phyloP scores from a whole-genome alignment of 495 filamentous ascomycete species.

The Jackrogersella multiformis region DNA sequence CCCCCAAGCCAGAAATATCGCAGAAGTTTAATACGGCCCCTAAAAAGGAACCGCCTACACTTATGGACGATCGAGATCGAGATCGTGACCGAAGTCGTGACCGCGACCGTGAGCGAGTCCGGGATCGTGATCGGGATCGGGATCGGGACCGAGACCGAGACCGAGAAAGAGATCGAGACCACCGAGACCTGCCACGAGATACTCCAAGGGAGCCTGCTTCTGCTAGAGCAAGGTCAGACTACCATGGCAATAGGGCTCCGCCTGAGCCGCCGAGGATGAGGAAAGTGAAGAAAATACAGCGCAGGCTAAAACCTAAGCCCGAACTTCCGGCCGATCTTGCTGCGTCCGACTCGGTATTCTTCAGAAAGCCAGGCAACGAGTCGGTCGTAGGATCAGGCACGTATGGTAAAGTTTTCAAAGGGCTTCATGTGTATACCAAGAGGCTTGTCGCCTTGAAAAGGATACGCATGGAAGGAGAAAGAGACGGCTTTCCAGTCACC shows the following conservation, averaged over 20 bases:
- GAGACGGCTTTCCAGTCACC: slow-evolving; percentile 97
- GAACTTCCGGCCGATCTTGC: slow-evolving; percentile 74
- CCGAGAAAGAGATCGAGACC: slow-evolving; percentile 49
- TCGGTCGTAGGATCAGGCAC: slow-evolving; percentile 94
- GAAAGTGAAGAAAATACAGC: slow-evolving; percentile 74
- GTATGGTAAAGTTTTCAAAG: slow-evolving; percentile 98
- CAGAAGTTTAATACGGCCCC: slow-evolving; percentile 72
- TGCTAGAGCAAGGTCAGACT: slow-evolving; percentile 60
- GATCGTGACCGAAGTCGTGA: slow-evolving; percentile 42
- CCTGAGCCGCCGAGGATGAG: slow-evolving; percentile 61
- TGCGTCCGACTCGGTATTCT: slow-evolving; percentile 85
- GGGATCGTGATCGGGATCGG: slow-evolving; percentile 14
- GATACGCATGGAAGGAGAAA: slow-evolving; percentile 90
- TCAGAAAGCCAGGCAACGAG: slow-evolving; percentile 90
- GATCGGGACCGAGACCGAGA: slow-evolving; percentile 12
- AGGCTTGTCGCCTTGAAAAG: slow-evolving; percentile 90
- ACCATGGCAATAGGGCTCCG: slow-evolving; percentile 55
- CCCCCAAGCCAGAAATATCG: slow-evolving; percentile 76
- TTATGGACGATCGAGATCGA: slow-evolving; percentile 52
- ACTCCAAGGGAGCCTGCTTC: slow-evolving; percentile 61
- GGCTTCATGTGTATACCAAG: slow-evolving; percentile 93
- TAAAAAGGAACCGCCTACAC: slow-evolving; percentile 46
- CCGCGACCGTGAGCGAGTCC: slow-evolving; percentile 13
- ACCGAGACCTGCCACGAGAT: slow-evolving; percentile 60
- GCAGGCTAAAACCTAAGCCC: slow-evolving; percentile 75